Conservation (phyloP, 257 asterid species). For the Cordia subcordata region DNA sequence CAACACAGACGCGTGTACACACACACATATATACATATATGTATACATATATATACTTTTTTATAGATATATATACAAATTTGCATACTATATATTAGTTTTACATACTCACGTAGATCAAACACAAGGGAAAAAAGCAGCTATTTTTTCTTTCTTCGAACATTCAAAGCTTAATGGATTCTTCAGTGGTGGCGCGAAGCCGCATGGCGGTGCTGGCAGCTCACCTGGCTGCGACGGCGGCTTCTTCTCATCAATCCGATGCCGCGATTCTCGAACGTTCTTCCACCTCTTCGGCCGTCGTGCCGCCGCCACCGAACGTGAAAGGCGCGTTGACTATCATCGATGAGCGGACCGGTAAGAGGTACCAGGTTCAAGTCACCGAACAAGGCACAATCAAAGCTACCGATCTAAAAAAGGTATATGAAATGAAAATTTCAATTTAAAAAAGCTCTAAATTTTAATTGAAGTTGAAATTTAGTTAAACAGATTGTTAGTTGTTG, state of each 20-base stretch:
- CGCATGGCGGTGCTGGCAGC: conserved; percentile 88
- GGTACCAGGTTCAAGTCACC: conserved; percentile 74
- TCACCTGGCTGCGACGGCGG: conserved; percentile 50
- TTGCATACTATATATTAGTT: too few species aligned
- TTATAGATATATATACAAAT: too few species aligned
- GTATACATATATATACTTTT: too few species aligned
- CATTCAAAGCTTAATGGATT: conserved; percentile 40
- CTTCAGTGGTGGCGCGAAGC: conserved; percentile 61
- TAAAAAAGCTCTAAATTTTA: too few species aligned
- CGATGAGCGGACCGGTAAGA: conserved; percentile 80
- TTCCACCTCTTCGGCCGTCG: conserved; percentile 43
- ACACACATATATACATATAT: too few species aligned
- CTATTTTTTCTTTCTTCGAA: not conserved
- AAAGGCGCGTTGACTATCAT: conserved; percentile 61
- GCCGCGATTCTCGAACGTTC: conserved; percentile 33
- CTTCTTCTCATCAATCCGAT: conserved; percentile 34
- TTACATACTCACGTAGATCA: too few species aligned
- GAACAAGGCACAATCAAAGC: conserved; percentile 86
- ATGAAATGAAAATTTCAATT: too few species aligned
- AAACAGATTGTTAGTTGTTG: too few species aligned
- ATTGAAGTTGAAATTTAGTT: too few species aligned
- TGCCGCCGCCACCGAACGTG: conserved; percentile 53
- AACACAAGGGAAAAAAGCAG: too few species aligned
- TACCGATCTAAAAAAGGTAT: conserved; percentile 83
- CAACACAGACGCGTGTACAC: too few species aligned